These are phyloP conservation scores for Miamiensis avidus DNA, from an alignment of 169 alveolate species.

Conservation along the genomic window DNA sequence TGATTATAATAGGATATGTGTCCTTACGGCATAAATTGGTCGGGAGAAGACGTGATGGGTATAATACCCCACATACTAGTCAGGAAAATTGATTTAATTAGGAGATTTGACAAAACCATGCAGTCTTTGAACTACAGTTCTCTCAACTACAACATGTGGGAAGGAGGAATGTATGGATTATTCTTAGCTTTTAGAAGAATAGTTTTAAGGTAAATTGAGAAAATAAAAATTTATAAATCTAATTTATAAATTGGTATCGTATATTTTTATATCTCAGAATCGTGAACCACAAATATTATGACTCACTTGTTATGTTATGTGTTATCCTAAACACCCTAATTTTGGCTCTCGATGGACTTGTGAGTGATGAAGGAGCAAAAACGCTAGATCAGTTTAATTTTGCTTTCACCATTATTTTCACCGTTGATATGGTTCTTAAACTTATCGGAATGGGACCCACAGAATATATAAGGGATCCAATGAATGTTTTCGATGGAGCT, in stretches of 20 bases:
- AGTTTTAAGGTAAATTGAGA: neutral
- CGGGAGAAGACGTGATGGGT: neutral
- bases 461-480: conserved; percentile 38
- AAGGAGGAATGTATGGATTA: neutral
- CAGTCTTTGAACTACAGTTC: neutral
- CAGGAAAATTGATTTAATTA: no score
- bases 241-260: neutral
- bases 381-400: conserved; percentile 38
- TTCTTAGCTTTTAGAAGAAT: neutral
- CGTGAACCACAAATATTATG: neutral
- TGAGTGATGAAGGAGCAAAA: conserved; percentile 15
- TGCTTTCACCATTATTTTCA: conserved; percentile 60
- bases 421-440: conserved; percentile 61
- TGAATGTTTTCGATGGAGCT: conserved; percentile 58
- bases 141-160: neutral
- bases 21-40: neutral
- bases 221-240: no score
- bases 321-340: conserved; percentile 62
- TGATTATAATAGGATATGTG: no score
- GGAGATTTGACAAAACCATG: neutral
- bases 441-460: conserved; percentile 52
- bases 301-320: conserved; percentile 8
- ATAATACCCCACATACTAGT: neutral
- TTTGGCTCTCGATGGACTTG: conserved; percentile 63
- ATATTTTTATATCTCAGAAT: neutral